Evolutionary conservation across 352 stramenopile genomes (phyloP), one percentile per base, ranked within the genome.

Genomic region (Globisporangium canariense): DNA sequence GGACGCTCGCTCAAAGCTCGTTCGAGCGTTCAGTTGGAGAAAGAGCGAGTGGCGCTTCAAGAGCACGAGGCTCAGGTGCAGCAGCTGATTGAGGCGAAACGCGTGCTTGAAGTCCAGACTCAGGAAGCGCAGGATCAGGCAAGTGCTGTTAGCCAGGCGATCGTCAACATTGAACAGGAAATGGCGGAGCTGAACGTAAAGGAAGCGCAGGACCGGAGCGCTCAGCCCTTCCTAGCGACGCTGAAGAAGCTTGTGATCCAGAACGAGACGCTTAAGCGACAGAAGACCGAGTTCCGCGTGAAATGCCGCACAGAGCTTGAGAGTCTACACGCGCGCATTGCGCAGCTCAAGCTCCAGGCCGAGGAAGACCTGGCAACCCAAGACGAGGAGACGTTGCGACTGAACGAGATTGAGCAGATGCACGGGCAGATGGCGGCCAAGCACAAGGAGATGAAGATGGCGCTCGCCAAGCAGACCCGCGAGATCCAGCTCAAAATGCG

Each of bases 331-430:
- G 62, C 69, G 0, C 64, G 70, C 5, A 62, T 92, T 46, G 66
- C 73, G 8, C 78, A 83, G 28, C 53, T 89, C 28, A 80, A 77
- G 20, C 52, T 67, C 2, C 76, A 81, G 43, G 67, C 76, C 1
- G 57, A 64, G 14, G 9, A 75, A 28, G 72, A 86, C 18, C 66
- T 62, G 3, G 69, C 28, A 3, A 70, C 78, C 9, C 59, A 79
- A 16, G 77, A 92, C 10, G 71, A 82, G 57, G 77, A 91, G 54
- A 68, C 67, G 20, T 47, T 76, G 8, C 71, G 80, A 1, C 60
- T 89, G 0, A 56, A 69, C 1, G 71, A 90, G 36, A 81, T 94
- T 20, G 81, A 94, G 62, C 70, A 83, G 45, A 77, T 90, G 72
- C 83, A 94, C 59, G 52, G 58, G 41, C 79, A 93, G 46, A 83